A percentile compares a stretch with the other conserved stretches of the same genome.
Evolutionary conservation across 208 protist genomes (phyloP).

Genomic region (Leptomonas seymouri): DNA sequence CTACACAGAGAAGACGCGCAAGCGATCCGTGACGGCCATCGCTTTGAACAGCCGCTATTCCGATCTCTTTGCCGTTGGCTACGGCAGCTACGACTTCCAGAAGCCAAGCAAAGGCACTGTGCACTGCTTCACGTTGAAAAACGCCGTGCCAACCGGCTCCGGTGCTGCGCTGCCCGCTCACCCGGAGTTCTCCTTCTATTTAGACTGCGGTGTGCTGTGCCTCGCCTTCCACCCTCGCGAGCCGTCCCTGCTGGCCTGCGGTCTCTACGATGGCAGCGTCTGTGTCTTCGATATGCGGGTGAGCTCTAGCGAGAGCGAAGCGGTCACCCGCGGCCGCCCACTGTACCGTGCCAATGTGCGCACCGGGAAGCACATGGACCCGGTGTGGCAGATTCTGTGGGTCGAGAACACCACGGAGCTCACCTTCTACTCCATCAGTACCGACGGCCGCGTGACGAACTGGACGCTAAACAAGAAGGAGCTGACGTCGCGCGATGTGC

Average conservation of each 20-base stretch:
- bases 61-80: conserved; percentile 97
- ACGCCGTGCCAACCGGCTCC: conserved; percentile 81
- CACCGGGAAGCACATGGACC: conserved; percentile 97
- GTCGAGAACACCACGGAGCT: conserved; percentile 61
- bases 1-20: conserved; percentile 80
- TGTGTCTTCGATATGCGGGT: conserved; percentile 94
- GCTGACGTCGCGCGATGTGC: conserved; percentile 94
- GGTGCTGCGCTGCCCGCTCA: conserved; percentile 67
- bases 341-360: conserved; percentile 93
- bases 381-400: conserved; percentile 96
- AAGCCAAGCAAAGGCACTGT: conserved; percentile 94
- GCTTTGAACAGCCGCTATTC: conserved; percentile 95
- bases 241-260: conserved; percentile 92
- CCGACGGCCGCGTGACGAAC: conserved; percentile 95
- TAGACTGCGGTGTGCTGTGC: conserved; percentile 95
- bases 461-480: conserved; percentile 97
- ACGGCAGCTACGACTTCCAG: conserved; percentile 98
- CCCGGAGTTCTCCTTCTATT: conserved; percentile 94
- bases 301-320: conserved; percentile 34
- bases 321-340: conserved; percentile 69
- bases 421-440: conserved; percentile 96
- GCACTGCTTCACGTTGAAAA: conserved; percentile 98
- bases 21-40: conserved; percentile 94
- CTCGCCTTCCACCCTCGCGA: conserved; percentile 95
- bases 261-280: conserved; percentile 96